Evolutionary conservation across 495 filamentous ascomycete species (phyloP), one percentile per base, ranked within the genome.

Genomic region (Daldinia loculata): DNA sequence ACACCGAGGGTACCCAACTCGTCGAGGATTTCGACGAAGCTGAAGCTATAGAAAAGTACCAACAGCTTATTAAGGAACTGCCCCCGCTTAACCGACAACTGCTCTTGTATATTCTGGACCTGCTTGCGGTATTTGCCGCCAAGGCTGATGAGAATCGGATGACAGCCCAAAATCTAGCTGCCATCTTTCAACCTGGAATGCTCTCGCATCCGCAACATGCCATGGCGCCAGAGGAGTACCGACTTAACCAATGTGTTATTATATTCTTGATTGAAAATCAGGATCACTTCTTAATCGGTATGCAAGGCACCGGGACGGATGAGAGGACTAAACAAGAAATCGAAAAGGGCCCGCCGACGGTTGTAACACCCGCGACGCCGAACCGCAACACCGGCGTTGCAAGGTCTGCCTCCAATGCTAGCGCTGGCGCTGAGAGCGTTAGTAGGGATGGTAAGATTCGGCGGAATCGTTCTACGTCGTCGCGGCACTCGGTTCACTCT

Each of bases 201-300:
- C 86, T 99, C 22, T 96, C 94, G 11, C 95, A 98, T 79, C 95
- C 95, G 3, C 83, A 87, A 34, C 95, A 99, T 78, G 94, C 97
- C 71, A 97, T 99, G 94, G 88, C 91, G 7, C 95, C 95, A 6
- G 86, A 90, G 19, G 94, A 97, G 70, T 99, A 99, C 75, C 91
- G 93, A 38, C 82, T 98, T 24, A 98, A 95, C 70, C 95, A 99
- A 80, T 93, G 96, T 75, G 95, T 99, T 41, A 87, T 99, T 75
- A 97, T 98, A 27, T 99, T 98, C 77, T 82, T 99, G 69, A 99
- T 99, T 67, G 93, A 98, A 77, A 97, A 99, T 72, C 94, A 98
- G 76, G 89, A 94, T 70, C 89, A 93, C 75, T 95, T 95, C 80
- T 81, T 95, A 67, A 94, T 98, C 57, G 94, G 94, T 15, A 98